Evolutionary conservation across 2,329 filamentous ascomycete species (phyloP).

Genomic region (Aspergillus fischeri): DNA sequence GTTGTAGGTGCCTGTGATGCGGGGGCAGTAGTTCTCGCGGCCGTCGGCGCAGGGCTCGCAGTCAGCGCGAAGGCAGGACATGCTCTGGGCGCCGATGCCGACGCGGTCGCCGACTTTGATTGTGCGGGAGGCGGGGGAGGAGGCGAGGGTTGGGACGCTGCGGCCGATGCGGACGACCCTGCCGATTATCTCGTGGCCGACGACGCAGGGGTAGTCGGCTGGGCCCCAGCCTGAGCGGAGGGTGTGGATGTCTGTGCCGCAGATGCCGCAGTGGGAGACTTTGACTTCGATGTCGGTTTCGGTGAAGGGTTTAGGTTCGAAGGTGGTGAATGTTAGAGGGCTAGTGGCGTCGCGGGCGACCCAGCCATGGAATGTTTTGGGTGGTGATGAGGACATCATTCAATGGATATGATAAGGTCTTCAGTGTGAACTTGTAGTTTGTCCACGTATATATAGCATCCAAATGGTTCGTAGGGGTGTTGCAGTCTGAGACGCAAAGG

Average conservation of each 20-base stretch:
- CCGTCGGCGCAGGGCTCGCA: slow-evolving; percentile 39
- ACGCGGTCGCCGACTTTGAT: slow-evolving; percentile 62
- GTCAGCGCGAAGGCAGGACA: slow-evolving; percentile 47
- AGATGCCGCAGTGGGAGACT: slow-evolving; percentile 64
- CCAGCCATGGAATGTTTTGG: slow-evolving; percentile 39
- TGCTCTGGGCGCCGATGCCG: slow-evolving; percentile 58
- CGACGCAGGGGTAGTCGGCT: slow-evolving; percentile 46
- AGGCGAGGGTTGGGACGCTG: slow-evolving; percentile 23
- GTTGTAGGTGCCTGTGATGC: slow-evolving; percentile 37
- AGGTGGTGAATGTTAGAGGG: slow-evolving; percentile 31
- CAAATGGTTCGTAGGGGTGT: neutral
- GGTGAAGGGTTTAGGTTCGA: slow-evolving; percentile 43
- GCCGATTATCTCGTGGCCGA: slow-evolving; percentile 65
- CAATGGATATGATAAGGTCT: neutral
- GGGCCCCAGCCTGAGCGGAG: slow-evolving; percentile 49
- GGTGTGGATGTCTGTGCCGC: slow-evolving; percentile 59
- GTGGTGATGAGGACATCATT: slow-evolving; percentile 4
- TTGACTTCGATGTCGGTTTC: slow-evolving; percentile 65
- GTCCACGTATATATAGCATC: neutral
- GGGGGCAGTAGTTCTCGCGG: slow-evolving; percentile 39
- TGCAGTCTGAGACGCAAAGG: no score
- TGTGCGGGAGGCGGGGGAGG: slow-evolving; percentile 20
- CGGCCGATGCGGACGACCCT: slow-evolving; percentile 53
- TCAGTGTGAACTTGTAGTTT: no score
- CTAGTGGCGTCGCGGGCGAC: slow-evolving; percentile 33